Base-by-base conservation (phyloP, 768 basidiomycete genomes). In the Pulveroboletus sp. region DNA sequence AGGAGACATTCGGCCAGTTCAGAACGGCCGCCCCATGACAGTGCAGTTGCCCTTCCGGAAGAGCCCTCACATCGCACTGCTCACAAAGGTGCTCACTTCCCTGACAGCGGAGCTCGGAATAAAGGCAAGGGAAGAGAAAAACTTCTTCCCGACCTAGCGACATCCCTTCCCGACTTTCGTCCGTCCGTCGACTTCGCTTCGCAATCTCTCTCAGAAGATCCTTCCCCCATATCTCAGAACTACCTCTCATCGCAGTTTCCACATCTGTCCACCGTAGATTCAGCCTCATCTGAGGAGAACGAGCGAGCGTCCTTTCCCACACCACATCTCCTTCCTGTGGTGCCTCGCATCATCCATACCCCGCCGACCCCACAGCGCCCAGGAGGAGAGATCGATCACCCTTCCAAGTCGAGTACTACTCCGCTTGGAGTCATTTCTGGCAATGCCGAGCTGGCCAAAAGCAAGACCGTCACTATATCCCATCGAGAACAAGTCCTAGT, bases 331-430 rank as follows among this genome's bases (percentile, higher is more conserved):
- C 53, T 56, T 26, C 57, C 55, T 33, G 26, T 15, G n/a, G 63
- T 68, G 58, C 69, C 69, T 35, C 57, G 51, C 27, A 70, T 70
- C 44, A 61, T 66, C 13, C 70, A 71, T 57, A 70, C 69, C 43
- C 70, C 69, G 35, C 68, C 69, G 35, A 70, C 69, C 24, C 69
- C 69, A 46, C 61, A 70, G 39, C 61, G 70, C 8, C 51, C 53
- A 2, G 62, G 54, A 26, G 61, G 32, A 18, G 59, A 52, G 3
- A 10, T 55, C 9, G 56, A 53, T 39, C 40, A 43, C 14, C 51
- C 46, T 24, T 44, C 37, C 28, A 42, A 35, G n/a, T 48, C 55
- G 1, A 43, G 18, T 21, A 43, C 56, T 5, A 21, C 32, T 30
- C 38, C 40, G 0, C 59, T 59, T 14, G 44, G 37, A 30, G n/a